These are phyloP conservation scores for Citrus medica DNA, from an alignment of 345 rosid genomes.

Conservation along the genomic window DNA sequence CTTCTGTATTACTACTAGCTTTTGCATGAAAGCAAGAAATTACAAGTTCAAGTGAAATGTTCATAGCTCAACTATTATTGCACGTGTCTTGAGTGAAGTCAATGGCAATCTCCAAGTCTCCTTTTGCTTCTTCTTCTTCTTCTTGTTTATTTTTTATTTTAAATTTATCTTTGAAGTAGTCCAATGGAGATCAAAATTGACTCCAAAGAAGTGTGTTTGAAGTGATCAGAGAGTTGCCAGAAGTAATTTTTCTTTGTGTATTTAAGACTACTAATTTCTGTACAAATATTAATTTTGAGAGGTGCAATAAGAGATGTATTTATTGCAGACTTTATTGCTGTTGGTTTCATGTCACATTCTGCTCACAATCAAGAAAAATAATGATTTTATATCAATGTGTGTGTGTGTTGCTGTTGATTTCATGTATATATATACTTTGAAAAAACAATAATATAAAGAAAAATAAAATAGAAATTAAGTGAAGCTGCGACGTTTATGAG, in stretches of 20 bases:
- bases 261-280: background rate
- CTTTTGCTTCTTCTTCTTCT: background rate
- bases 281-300: background rate
- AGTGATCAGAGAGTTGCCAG: background rate
- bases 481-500: background rate
- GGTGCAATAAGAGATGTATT: slow-evolving; percentile 23
- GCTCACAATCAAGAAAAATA: slow-evolving; percentile 5
- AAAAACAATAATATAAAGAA: background rate
- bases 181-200: slow-evolving; percentile 5
- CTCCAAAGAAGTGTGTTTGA: background rate
- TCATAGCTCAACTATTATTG: background rate
- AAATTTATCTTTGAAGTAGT: background rate
- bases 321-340: slow-evolving; percentile 45
- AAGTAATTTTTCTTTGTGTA: slow-evolving; percentile 5
- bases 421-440: background rate
- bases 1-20: no score
- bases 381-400: no score
- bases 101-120: background rate
- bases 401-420: no score
- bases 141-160: no score
- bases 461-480: background rate
- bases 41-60: background rate
- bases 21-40: no score
- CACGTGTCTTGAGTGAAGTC: background rate
- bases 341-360: slow-evolving; percentile 56